Conservation (phyloP, 1,139 yeast species). For the Martiniozyma asiatica region DNA sequence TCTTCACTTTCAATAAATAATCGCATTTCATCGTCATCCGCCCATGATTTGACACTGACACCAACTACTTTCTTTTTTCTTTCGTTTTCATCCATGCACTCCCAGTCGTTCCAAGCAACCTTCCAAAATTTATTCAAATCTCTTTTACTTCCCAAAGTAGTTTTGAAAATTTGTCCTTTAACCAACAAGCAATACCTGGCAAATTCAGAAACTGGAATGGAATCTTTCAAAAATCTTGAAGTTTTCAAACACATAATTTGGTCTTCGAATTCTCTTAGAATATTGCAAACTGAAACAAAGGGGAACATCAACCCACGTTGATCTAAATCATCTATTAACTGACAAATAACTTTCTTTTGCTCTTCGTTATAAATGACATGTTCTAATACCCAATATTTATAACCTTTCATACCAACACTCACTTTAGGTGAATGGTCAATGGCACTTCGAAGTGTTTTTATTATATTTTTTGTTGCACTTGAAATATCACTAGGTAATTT, state of each 20-base stretch:
- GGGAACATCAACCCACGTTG: constrained; percentile 6
- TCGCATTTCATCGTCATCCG: constrained; percentile 13
- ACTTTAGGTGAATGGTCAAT: constrained; percentile 5
- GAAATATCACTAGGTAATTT: constrained; percentile 13
- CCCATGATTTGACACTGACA: constrained; percentile 11
- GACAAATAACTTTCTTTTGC: constrained; percentile 5
- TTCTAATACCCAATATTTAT: constrained; percentile 7
- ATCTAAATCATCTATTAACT: constrained; percentile 5
- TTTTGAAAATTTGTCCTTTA: constrained; percentile 11
- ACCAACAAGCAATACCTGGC: constrained; percentile 17
- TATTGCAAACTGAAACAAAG: constrained; percentile 5
- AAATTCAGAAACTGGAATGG: constrained; percentile 19
- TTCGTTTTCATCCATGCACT: constrained; percentile 10
- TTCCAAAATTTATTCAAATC: constrained; percentile 17
- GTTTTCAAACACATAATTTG: constrained; percentile 6
- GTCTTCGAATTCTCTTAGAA: constrained; percentile 9
- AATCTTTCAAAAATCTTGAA: constrained; percentile 13
- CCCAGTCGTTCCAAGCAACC: constrained; percentile 16
- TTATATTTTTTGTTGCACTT: too few relatives aligned
- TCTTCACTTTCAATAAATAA: constrained; percentile 11
- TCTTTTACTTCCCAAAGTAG: constrained; percentile 11
- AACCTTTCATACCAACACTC: background rate
- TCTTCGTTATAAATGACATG: constrained; percentile 9
- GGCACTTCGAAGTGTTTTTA: too few relatives aligned
- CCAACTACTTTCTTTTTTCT: constrained; percentile 9